These are phyloP conservation scores for Herpetomonas samuelpessoai DNA, from an alignment of 208 protist species.

Conservation along the genomic window DNA sequence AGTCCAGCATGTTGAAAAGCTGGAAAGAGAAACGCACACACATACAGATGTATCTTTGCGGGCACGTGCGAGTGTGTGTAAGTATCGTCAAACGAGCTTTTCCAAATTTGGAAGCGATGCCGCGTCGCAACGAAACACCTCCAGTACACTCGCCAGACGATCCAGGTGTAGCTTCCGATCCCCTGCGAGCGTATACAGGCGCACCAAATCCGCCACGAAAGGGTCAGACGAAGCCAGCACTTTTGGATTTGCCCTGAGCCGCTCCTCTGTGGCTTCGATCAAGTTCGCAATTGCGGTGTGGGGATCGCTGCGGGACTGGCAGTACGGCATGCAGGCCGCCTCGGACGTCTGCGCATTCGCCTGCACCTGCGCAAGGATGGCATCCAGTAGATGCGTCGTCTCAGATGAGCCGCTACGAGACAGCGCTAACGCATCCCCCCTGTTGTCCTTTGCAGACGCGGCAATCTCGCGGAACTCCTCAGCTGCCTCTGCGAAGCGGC, in stretches of 20 bases:
- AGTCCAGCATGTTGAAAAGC: too few species aligned
- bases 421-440: too few species aligned
- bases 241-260: conserved; percentile 51
- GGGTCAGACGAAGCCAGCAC: conserved; percentile 53
- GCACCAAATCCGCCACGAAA: conserved; percentile 73
- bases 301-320: conserved; percentile 13
- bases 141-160: conserved; percentile 55
- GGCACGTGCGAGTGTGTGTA: too few species aligned
- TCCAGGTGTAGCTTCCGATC: conserved; percentile 44
- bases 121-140: conserved; percentile 67
- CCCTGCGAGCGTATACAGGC: conserved; percentile 73
- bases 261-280: conserved; percentile 49
- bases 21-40: too few species aligned
- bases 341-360: conserved; percentile 59
- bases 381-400: conserved; percentile 5
- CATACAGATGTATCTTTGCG: too few species aligned
- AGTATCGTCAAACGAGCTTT: conserved; percentile 53
- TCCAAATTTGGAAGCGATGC: conserved; percentile 55
- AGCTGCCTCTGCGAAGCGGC: conserved; percentile 31
- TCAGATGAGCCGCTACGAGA: too few species aligned
- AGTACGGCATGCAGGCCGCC: conserved; percentile 62
- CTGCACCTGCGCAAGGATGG: conserved; percentile 43
- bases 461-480: conserved; percentile 35
- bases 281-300: conserved; percentile 20
- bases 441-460: conserved; percentile 3